Evolutionary conservation across 2,329 filamentous ascomycete species (phyloP).

Genomic region (Acrodontium crateriforme): DNA sequence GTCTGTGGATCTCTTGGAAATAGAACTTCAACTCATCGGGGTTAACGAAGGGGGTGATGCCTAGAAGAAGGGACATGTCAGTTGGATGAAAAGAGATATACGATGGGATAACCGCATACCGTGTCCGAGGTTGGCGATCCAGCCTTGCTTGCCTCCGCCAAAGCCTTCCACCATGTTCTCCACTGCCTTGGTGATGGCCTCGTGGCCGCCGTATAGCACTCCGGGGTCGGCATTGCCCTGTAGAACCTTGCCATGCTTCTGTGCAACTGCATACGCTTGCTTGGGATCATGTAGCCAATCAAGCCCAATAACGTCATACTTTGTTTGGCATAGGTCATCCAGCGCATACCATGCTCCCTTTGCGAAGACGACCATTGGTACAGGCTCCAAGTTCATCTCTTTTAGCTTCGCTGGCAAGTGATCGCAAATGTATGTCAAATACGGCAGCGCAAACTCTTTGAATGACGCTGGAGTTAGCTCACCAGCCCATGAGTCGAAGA

Average conservation of each 20-base stretch:
- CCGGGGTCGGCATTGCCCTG: constrained; percentile 96
- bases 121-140: constrained; percentile 95
- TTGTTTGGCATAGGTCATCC: constrained; percentile 71
- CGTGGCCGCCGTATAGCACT: constrained; percentile 71
- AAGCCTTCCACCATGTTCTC: constrained; percentile 82
- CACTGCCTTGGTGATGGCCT: constrained; percentile 69
- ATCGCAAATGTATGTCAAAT: constrained; percentile 68
- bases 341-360: constrained; percentile 96
- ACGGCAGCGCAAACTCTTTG: constrained; percentile 73
- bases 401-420: constrained; percentile 62
- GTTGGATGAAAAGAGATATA: background rate
- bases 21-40: constrained; percentile 88
- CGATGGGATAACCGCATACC: constrained; percentile 50
- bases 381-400: constrained; percentile 60
- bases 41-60: constrained; percentile 87
- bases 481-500: constrained; percentile 97
- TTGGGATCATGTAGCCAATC: constrained; percentile 90
- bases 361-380: constrained; percentile 96
- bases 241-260: constrained; percentile 57
- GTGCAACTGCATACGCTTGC: constrained; percentile 65
- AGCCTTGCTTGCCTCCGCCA: constrained; percentile 68
- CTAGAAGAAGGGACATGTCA: constrained; percentile 30
- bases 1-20: constrained; percentile 71
- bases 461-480: constrained; percentile 79
- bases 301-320: constrained; percentile 85